phyloP scores from a whole-genome alignment of 2,329 filamentous ascomycete genomes.

The Dothidotthia symphoricarpi region DNA sequence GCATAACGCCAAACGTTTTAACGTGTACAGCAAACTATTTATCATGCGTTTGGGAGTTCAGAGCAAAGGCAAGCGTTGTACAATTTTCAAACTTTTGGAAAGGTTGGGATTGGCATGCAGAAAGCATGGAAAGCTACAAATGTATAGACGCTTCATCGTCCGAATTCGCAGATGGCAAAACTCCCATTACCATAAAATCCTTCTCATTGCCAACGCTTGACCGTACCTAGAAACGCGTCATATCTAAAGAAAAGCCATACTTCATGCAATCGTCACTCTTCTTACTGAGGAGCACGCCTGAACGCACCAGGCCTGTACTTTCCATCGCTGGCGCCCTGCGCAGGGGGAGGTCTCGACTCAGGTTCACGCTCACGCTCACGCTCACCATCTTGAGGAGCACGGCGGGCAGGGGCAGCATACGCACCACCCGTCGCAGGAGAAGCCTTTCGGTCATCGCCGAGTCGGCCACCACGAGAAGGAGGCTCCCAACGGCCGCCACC shows the following conservation, averaged over 20 bases:
- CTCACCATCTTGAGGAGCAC: conserved; percentile 21
- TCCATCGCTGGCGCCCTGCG: conserved; percentile 32
- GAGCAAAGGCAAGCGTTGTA: no score
- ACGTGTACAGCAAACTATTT: no score
- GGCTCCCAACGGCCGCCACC: conserved; percentile 30
- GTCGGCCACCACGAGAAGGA: conserved; percentile 29
- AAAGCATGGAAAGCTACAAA: background rate
- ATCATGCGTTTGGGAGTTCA: no score
- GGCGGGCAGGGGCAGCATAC: conserved; percentile 31
- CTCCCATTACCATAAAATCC: conserved; percentile 3
- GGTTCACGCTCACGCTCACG: conserved; percentile 25
- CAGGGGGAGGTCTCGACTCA: conserved; percentile 25
- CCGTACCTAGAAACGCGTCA: conserved; percentile 1
- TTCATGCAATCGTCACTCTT: conserved; percentile 3
- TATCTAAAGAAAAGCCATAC: conserved; percentile 10
- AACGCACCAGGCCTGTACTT: conserved; percentile 45
- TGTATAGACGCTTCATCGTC: background rate
- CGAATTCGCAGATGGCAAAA: background rate
- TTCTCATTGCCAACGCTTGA: background rate
- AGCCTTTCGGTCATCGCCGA: conserved; percentile 32
- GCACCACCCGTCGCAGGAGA: conserved; percentile 35
- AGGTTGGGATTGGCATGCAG: background rate
- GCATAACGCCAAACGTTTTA: no score
- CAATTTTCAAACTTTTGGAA: no score
- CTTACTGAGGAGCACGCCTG: conserved; percentile 19